These are phyloP conservation scores for Waitea zeae DNA, from an alignment of 1,284 basidiomycete genomes.

Conservation along the genomic window DNA sequence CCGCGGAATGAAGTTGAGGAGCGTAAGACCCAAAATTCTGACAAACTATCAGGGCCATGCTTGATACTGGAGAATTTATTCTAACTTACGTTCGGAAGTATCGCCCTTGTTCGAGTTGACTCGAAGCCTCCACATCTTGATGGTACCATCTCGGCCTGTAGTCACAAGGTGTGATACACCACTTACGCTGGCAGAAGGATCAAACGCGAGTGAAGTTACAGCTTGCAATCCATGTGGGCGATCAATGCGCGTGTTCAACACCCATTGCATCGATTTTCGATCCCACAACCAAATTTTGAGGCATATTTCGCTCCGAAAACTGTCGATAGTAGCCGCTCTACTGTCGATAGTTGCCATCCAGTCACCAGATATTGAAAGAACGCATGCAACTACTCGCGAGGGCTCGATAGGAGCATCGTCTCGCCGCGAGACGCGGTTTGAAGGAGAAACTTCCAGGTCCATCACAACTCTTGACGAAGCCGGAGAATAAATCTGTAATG, in stretches of 20 bases:
- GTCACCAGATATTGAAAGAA: constrained; percentile 49
- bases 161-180: constrained; percentile 34
- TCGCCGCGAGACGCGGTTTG: constrained; percentile 77
- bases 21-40: constrained; percentile 67
- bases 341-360: constrained; percentile 93
- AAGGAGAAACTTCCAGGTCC: constrained; percentile 88
- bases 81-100: constrained; percentile 27
- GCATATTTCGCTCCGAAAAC: constrained; percentile 50
- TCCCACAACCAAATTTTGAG: constrained; percentile 91
- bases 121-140: constrained; percentile 59
- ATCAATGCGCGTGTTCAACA: constrained; percentile 81
- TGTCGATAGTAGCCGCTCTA: constrained; percentile 50
- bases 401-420: constrained; percentile 72
- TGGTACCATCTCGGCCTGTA: constrained; percentile 46
- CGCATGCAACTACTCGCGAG: constrained; percentile 57
- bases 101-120: constrained; percentile 23
- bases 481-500: constrained; percentile 82
- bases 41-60: constrained; percentile 1
- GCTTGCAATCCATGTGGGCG: constrained; percentile 62
- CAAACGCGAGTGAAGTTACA: constrained; percentile 60
- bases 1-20: constrained; percentile 56
- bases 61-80: constrained; percentile 4
- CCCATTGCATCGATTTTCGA: constrained; percentile 37
- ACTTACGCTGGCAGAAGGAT: constrained; percentile 19
- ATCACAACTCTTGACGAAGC: constrained; percentile 54